A percentile compares a stretch with the other conserved stretches of the same genome.
These are phyloP conservation scores for Rhodomyrtus psidioides DNA, from an alignment of 441 rosid genomes.

Conservation along the genomic window DNA sequence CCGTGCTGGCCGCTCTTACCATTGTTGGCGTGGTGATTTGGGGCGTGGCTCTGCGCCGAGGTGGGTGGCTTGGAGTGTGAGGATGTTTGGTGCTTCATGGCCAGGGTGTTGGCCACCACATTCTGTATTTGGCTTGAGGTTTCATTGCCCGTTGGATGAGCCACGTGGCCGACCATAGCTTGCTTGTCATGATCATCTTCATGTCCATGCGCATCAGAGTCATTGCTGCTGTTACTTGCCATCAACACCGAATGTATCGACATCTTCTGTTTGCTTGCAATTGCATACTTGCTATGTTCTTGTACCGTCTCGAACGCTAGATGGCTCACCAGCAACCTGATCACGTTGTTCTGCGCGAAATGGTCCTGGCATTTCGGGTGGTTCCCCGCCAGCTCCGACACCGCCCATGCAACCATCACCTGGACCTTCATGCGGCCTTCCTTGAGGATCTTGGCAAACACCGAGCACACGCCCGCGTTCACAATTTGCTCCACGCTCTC, in stretches of 20 bases:
- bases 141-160: conserved; percentile 37
- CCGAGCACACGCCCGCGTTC: conserved; percentile 53
- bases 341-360: conserved; percentile 62
- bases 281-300: conserved; percentile 83
- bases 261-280: conserved; percentile 51
- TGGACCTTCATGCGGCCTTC: conserved; percentile 95
- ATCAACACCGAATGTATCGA: conserved; percentile 72
- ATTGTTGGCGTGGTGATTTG: conserved; percentile 9
- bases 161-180: not conserved
- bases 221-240: conserved; percentile 14
- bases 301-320: conserved; percentile 89
- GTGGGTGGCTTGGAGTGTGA: not conserved
- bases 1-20: conserved; percentile 7
- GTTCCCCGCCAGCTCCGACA: conserved; percentile 57
- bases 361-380: conserved; percentile 75
- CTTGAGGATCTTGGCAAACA: conserved; percentile 75
- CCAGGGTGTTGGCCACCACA: conserved; percentile 57
- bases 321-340: conserved; percentile 72
- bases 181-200: conserved; percentile 27
- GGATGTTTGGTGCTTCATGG: conserved; percentile 29
- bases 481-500: conserved; percentile 76
- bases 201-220: not conserved
- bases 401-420: conserved; percentile 87
- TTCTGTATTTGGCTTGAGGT: conserved; percentile 48
- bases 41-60: conserved; percentile 8